Evolutionary conservation across 768 basidiomycete genomes (phyloP).

Genomic region (Lactarius pseudohatsudake): DNA sequence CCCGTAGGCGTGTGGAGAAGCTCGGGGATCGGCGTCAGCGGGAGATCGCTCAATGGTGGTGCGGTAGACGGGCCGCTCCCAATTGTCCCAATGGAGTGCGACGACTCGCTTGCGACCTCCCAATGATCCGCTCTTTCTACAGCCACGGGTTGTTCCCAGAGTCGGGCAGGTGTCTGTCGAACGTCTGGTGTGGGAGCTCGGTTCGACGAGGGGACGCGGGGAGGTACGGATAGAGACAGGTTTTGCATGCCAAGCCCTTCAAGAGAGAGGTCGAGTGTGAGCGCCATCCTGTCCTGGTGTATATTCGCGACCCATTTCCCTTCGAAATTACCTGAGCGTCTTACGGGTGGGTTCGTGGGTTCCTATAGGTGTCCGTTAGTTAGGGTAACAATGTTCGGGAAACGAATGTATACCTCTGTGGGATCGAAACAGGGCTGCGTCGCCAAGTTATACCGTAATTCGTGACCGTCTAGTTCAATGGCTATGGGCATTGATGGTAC

Average conservation of each 20-base stretch:
- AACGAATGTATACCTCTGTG: not conserved
- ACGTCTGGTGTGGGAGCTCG: not conserved
- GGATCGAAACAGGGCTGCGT: not conserved
- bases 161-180: not conserved
- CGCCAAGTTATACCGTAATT: not conserved
- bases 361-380: constrained; percentile 8
- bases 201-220: not conserved
- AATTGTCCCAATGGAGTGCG: constrained; percentile 14
- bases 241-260: constrained; percentile 12
- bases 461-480: not conserved
- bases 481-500: constrained; percentile 7
- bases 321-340: constrained; percentile 2
- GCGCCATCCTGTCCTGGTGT: constrained; percentile 5
- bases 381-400: not conserved
- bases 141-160: not conserved
- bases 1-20: constrained; percentile 20
- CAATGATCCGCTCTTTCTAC: not conserved
- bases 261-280: constrained; percentile 21
- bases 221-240: constrained; percentile 9
- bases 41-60: constrained; percentile 24
- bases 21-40: constrained; percentile 26
- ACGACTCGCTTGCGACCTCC: constrained; percentile 6
- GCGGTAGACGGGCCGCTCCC: constrained; percentile 22
- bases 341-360: not conserved
- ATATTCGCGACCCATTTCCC: constrained; percentile 16